Conservation (phyloP, 140 eudicot species). For the Ambrosia hybrid region DNA sequence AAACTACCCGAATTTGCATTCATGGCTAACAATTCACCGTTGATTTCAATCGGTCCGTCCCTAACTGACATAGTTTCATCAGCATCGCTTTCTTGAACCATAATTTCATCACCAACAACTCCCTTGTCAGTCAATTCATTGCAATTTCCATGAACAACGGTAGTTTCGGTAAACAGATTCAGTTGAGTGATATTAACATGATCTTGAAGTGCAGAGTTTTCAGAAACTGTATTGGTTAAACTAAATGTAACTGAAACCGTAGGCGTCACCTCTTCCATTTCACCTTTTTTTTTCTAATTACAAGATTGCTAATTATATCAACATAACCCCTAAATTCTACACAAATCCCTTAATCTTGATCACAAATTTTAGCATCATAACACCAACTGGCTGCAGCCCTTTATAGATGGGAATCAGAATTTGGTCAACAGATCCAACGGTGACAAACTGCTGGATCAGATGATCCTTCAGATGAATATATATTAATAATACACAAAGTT, state of each 20-base stretch:
- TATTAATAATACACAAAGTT: not conserved
- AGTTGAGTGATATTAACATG: too few species aligned
- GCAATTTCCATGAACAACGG: conserved; percentile 25
- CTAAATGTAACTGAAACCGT: conserved; percentile 52
- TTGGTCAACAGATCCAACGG: not conserved
- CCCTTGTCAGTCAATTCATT: not conserved
- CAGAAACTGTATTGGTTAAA: conserved; percentile 19
- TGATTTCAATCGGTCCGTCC: conserved; percentile 47
- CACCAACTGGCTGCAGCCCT: not conserved
- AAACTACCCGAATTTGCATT: conserved; percentile 32
- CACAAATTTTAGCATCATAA: not conserved
- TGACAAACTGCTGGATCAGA: not conserved
- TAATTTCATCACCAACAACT: conserved; percentile 23
- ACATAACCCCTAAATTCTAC: conserved; percentile 3
- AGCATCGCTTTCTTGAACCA: conserved; percentile 46
- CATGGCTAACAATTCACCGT: conserved; percentile 10
- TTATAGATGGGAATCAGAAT: too few species aligned
- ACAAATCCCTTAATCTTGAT: not conserved
- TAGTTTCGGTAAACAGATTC: conserved; percentile 45
- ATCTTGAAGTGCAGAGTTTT: too few species aligned
- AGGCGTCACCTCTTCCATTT: conserved; percentile 64
- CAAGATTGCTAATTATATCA: not conserved
- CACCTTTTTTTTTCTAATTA: too few species aligned
- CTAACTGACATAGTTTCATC: conserved; percentile 41
- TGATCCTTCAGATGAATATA: too few species aligned